These are phyloP conservation scores for Eucalyptus caleyi DNA, from an alignment of 345 rosid species.

Conservation along the genomic window DNA sequence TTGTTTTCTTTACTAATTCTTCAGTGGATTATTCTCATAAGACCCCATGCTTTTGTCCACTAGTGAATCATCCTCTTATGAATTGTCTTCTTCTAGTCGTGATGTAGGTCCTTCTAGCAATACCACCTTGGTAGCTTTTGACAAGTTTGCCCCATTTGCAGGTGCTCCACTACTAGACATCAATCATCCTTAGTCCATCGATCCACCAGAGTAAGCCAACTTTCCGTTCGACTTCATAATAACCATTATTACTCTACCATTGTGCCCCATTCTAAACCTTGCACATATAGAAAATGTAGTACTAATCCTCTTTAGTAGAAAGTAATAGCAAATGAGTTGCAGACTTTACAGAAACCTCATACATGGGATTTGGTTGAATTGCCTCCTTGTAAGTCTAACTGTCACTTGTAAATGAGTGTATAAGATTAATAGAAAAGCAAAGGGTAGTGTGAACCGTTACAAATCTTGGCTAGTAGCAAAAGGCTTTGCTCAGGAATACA, in stretches of 20 bases:
- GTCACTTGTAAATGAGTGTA: background rate
- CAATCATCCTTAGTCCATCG: background rate
- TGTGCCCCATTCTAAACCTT: too few relatives aligned
- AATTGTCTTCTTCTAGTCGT: background rate
- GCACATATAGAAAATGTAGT: background rate
- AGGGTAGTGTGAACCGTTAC: background rate
- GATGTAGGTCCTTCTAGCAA: too few relatives aligned
- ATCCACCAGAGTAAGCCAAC: background rate
- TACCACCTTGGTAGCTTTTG: background rate
- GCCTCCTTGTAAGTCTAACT: too few relatives aligned
- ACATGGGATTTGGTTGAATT: background rate
- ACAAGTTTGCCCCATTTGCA: background rate
- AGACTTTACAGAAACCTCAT: background rate
- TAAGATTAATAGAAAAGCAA: background rate
- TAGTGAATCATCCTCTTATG: background rate
- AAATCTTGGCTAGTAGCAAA: background rate
- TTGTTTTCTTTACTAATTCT: background rate
- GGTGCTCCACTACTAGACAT: background rate
- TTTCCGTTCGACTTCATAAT: background rate
- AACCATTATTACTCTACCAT: background rate
- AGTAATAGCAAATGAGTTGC: background rate
- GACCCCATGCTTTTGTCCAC: background rate
- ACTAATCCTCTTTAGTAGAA: background rate
- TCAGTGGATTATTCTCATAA: background rate
- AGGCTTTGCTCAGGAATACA: background rate